Conservation (phyloP, 345 rosid species). For the Isatis tinctoria region DNA sequence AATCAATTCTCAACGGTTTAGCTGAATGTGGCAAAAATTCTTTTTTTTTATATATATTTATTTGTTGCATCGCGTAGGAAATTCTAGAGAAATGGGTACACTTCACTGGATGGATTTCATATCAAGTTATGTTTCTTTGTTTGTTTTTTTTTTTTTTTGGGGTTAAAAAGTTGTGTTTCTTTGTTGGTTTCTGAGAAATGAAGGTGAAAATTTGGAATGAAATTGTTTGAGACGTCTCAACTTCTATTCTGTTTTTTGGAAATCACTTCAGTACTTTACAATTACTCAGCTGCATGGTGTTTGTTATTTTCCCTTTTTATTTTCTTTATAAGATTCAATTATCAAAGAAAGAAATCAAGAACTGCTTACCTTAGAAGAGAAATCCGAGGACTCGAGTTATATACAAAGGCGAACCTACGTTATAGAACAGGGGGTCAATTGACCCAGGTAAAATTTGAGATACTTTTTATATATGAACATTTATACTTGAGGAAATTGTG, state of each 20-base stretch:
- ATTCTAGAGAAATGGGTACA: neutral
- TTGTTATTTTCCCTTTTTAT: neutral
- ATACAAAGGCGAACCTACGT: too few relatives aligned
- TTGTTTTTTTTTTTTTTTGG: neutral
- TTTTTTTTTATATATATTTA: neutral
- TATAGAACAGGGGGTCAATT: too few relatives aligned
- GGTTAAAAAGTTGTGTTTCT: neutral
- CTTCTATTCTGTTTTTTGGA: neutral
- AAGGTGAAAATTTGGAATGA: neutral
- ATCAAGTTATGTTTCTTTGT: neutral
- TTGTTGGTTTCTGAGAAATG: neutral
- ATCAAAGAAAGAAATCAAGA: slow-evolving; percentile 30
- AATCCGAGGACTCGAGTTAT: slow-evolving; percentile 29
- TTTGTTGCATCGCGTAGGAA: neutral
- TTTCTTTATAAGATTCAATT: slow-evolving; percentile 23
- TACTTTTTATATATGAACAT: too few relatives aligned
- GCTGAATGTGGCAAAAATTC: neutral
- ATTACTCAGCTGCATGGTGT: neutral
- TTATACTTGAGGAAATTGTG: too few relatives aligned
- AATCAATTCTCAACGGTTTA: too few relatives aligned
- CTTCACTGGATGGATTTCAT: neutral
- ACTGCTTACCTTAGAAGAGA: slow-evolving; percentile 28
- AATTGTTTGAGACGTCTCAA: neutral
- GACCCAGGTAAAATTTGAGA: too few relatives aligned
- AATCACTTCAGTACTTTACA: neutral